These are phyloP conservation scores for Venustampulla echinocandica DNA, from an alignment of 495 filamentous ascomycete species.

Conservation along the genomic window DNA sequence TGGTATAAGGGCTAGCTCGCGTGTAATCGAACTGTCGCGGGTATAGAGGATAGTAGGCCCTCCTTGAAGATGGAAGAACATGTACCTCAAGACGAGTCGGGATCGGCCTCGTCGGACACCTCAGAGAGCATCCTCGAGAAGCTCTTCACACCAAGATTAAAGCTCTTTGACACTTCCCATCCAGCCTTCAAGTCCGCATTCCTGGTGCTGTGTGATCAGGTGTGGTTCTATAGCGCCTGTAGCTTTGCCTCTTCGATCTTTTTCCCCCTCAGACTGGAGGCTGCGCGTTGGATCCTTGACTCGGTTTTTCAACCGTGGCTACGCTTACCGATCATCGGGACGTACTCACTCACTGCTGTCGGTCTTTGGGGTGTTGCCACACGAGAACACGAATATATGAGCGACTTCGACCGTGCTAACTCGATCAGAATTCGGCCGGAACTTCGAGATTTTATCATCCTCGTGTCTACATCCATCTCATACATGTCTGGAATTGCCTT, in stretches of 20 bases:
- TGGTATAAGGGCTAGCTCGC: constrained; percentile 4
- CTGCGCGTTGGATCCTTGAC: constrained; percentile 6
- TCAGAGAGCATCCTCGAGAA: constrained; percentile 1
- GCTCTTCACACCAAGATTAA: constrained; percentile 6
- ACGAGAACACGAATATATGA: constrained; percentile 6
- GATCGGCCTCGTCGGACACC: constrained; percentile 5
- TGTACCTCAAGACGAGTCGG: constrained; percentile 4
- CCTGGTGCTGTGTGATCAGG: constrained; percentile 4
- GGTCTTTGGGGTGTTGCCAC: constrained; percentile 6
- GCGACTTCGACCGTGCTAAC: constrained; percentile 4
- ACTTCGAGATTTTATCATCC: constrained; percentile 3
- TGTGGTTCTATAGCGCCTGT: constrained; percentile 3
- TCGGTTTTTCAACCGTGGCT: constrained; percentile 6
- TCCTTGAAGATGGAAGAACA: constrained; percentile 6
- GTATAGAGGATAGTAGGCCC: constrained; percentile 3
- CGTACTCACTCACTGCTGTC: constrained; percentile 3
- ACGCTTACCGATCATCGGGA: constrained; percentile 6
- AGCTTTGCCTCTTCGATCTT: constrained; percentile 6
- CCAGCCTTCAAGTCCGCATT: constrained; percentile 6
- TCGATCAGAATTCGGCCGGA: constrained; percentile 5
- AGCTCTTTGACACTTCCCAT: constrained; percentile 7
- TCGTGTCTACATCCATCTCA: constrained; percentile 6
- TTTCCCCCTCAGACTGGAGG: constrained; percentile 6
- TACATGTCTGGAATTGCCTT: constrained; percentile 3
- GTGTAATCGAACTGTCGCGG: neutral